Conservation (phyloP, 202 grass and related monocot species). For the Dendrocalamus latiflorus region DNA sequence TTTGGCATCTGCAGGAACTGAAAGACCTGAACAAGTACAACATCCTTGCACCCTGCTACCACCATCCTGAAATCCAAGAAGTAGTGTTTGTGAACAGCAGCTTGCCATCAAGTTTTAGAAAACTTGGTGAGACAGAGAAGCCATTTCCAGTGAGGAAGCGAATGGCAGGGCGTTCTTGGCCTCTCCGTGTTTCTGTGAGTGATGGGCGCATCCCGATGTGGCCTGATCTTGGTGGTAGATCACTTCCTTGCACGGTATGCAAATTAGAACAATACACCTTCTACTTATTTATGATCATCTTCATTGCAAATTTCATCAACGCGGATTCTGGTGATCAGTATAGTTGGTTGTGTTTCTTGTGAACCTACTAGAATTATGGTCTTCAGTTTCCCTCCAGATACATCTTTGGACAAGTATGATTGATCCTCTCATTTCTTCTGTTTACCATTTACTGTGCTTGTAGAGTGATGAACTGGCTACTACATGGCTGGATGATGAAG, state of each 20-base stretch:
- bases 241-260: constrained; percentile 74
- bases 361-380: background rate
- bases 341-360: background rate
- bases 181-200: constrained; percentile 44
- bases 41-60: constrained; percentile 86
- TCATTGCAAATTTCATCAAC: background rate
- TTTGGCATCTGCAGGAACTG: too few relatives aligned
- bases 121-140: constrained; percentile 65
- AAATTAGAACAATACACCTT: background rate
- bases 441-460: constrained; percentile 6
- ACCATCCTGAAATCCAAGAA: constrained; percentile 58
- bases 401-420: background rate
- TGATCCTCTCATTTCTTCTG: background rate
- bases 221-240: constrained; percentile 55
- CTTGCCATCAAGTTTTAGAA: constrained; percentile 72
- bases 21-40: too few relatives aligned
- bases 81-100: constrained; percentile 33
- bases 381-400: background rate
- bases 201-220: constrained; percentile 50
- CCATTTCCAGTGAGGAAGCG: constrained; percentile 73
- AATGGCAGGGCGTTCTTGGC: too few relatives aligned
- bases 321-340: background rate
- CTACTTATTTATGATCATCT: background rate
- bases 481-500: constrained; percentile 75
- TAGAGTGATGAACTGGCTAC: constrained; percentile 87